Evolutionary conservation across 805 yeast species (phyloP).

Genomic region (Diddensiella caesifluorescens): DNA sequence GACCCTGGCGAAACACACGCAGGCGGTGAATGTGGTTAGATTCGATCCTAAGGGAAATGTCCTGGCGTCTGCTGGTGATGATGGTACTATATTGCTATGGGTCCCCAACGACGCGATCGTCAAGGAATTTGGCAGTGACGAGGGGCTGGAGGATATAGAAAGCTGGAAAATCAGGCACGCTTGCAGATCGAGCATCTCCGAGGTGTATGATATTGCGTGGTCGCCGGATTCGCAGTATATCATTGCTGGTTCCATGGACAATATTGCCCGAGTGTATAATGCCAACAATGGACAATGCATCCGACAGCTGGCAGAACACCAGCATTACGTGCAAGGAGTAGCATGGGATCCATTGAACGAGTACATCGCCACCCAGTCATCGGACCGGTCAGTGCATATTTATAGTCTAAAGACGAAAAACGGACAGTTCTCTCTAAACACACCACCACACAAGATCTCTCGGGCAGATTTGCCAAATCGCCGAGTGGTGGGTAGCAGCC

Average conservation of each 20-base stretch:
- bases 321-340: slow-evolving; percentile 92
- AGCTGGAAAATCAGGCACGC: slow-evolving; percentile 65
- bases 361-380: slow-evolving; percentile 79
- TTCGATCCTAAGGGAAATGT: slow-evolving; percentile 62
- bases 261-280: slow-evolving; percentile 64
- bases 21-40: slow-evolving; percentile 88
- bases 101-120: slow-evolving; percentile 30
- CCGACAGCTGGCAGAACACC: slow-evolving; percentile 62
- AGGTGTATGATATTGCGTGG: slow-evolving; percentile 90
- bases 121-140: slow-evolving; percentile 49
- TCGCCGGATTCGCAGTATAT: slow-evolving; percentile 75
- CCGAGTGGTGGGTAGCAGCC: slow-evolving; percentile 9
- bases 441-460: slow-evolving; percentile 43
- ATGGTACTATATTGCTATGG: slow-evolving; percentile 87
- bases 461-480: slow-evolving; percentile 52
- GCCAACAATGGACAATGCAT: slow-evolving; percentile 53
- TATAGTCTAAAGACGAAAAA: slow-evolving; percentile 42
- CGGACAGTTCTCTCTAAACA: slow-evolving; percentile 35
- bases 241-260: slow-evolving; percentile 91
- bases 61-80: slow-evolving; percentile 92
- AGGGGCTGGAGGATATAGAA: slow-evolving; percentile 43
- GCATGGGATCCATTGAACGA: slow-evolving; percentile 88
- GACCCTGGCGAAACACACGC: slow-evolving; percentile 82
- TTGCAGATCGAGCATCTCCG: slow-evolving; percentile 58
- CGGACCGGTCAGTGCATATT: slow-evolving; percentile 79